Evolutionary conservation across 2,329 filamentous ascomycete genomes (phyloP), one percentile per base, ranked within the genome.

Genomic region (Tricladium varicosporioides): DNA sequence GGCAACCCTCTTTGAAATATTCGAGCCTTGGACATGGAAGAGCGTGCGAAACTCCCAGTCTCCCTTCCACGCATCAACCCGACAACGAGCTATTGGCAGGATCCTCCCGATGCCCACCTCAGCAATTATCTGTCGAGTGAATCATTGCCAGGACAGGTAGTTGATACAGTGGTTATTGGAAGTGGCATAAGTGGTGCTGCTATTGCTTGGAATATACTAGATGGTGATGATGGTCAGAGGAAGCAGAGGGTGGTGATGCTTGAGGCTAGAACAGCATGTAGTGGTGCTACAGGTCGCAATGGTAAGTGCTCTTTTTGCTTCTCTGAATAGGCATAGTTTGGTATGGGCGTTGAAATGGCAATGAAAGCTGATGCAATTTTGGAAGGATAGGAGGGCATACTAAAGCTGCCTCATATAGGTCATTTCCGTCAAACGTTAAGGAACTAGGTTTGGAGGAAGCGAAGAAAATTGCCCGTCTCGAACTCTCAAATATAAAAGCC

Each of bases 401-500:
- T 18, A 66, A 67, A 50, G 63, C 68, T 18, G 70, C 69, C 5
- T 69, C 61, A 43, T 71, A 68, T 60, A 52, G 64, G 5, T 69
- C 65, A 50, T 67, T 68, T 47, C 61, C 61, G 19, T 40, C 54
- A 9, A 68, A 66, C 51, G 48, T 60, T 14, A 16, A 57, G 9
- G 47, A 46, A 1, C 48, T 66, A 5, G 59, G 59, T 7, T 10
- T 44, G 1, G 46, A 48, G 10, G 53, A 60, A 13, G 63, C 62
- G 7, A 42, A 61, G 18, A 57, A 60, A 36, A 64, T 67, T 13
- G 79, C 77, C 2, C 74, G 73, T 9, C 74, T 84, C 46, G 80
- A 84, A 66, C 77, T 78, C 44, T 73, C 74, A 43, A 80, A 77
- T 63, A 81, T 87, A 54, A 70, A 74, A 22, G 77, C 76, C n/a